Percentiles rank a stretch among this genome's conserved stretches.
These are phyloP conservation scores for Euptelea pleiosperma DNA, from an alignment of 164 flowering plant genomes.

Conservation along the genomic window DNA sequence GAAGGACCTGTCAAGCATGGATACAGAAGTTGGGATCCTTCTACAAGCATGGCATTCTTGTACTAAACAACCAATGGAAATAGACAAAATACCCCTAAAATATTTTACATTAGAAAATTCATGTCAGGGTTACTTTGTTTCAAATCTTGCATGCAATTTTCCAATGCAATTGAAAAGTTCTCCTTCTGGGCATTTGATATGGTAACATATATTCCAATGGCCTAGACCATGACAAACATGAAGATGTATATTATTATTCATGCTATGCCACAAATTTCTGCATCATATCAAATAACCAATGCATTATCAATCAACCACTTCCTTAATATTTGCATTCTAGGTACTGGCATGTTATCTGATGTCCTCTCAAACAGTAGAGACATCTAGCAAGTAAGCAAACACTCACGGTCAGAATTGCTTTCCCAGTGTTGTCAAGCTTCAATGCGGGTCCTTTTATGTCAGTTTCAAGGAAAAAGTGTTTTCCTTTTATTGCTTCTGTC, in stretches of 20 bases:
- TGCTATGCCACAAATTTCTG: too few species aligned
- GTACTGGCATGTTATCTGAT: too few species aligned
- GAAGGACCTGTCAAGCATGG: slow-evolving; percentile 57
- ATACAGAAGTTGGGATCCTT: background rate
- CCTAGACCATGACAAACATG: too few species aligned
- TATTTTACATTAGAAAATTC: too few species aligned
- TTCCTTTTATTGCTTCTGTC: slow-evolving; percentile 69
- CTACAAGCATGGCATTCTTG: background rate
- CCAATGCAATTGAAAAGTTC: too few species aligned
- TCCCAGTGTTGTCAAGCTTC: slow-evolving; percentile 92
- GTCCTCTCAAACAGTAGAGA: too few species aligned
- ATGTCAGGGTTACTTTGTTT: too few species aligned
- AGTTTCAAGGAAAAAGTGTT: slow-evolving; percentile 75
- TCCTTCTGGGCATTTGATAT: too few species aligned
- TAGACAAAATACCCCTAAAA: background rate
- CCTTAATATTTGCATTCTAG: too few species aligned
- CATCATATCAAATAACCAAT: background rate
- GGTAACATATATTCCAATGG: too few species aligned
- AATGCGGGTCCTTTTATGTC: slow-evolving; percentile 85
- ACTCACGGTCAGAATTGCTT: slow-evolving; percentile 67
- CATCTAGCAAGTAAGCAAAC: slow-evolving; percentile 1
- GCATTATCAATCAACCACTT: background rate
- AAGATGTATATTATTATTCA: too few species aligned
- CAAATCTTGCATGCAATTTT: too few species aligned
- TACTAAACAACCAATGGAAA: background rate